These are phyloP conservation scores for Tulasnella sp. DNA, from an alignment of 768 basidiomycete species.

Conservation along the genomic window DNA sequence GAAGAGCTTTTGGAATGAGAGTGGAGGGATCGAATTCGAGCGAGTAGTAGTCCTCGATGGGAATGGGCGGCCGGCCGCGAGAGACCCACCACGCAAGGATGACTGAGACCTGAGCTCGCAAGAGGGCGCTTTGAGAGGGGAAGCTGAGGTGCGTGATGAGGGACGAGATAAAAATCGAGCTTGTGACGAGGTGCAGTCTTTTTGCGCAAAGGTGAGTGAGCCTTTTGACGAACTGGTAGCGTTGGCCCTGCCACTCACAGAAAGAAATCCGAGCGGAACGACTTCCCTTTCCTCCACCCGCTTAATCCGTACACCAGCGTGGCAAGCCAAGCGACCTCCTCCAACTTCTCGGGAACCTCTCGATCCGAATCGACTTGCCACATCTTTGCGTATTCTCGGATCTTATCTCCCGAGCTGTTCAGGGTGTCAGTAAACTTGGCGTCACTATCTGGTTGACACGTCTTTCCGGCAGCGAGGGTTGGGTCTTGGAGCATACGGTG, in stretches of 20 bases:
- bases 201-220: background rate
- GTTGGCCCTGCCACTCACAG: background rate
- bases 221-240: background rate
- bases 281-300: constrained; percentile 17
- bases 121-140: constrained; percentile 19
- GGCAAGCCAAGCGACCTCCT: constrained; percentile 20
- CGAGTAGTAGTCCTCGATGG: background rate
- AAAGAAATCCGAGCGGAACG: constrained; percentile 24
- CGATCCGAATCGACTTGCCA: background rate
- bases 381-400: constrained; percentile 16
- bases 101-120: constrained; percentile 14
- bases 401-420: background rate
- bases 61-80: constrained; percentile 19
- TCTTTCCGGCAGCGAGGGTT: constrained; percentile 14
- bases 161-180: constrained; percentile 20
- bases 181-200: constrained; percentile 23
- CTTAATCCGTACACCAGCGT: constrained; percentile 14
- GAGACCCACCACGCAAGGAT: constrained; percentile 15
- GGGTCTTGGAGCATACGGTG: constrained; percentile 18
- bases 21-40: background rate
- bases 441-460: background rate
- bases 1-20: constrained; percentile 1
- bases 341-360: constrained; percentile 11
- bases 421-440: constrained; percentile 10
- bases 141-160: constrained; percentile 1